Evolutionary conservation across 352 stramenopile species (phyloP).

Genomic region (Blastocystis sp.): DNA sequence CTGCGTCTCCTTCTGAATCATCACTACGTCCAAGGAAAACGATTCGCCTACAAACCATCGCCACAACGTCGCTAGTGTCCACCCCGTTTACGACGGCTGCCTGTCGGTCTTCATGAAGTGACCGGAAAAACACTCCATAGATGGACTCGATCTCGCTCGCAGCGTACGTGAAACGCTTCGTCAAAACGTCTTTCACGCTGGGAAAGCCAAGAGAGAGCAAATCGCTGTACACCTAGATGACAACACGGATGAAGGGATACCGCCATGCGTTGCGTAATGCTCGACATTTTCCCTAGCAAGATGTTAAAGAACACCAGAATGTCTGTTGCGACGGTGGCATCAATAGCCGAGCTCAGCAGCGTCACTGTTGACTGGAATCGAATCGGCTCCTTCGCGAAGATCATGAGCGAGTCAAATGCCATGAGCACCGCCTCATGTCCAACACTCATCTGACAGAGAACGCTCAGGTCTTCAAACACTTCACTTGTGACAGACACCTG

Average conservation of each 20-base stretch:
- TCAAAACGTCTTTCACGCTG: neutral
- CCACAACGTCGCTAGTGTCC: slow-evolving; percentile 37
- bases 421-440: slow-evolving; percentile 14
- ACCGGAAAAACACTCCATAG: neutral
- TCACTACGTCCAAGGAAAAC: neutral
- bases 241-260: neutral
- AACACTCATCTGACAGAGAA: neutral
- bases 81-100: neutral
- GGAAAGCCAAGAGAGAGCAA: slow-evolving; percentile 21
- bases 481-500: neutral
- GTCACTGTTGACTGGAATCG: slow-evolving; percentile 13
- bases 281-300: neutral
- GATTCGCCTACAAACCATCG: neutral
- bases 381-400: slow-evolving; percentile 31
- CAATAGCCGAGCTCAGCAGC: neutral
- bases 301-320: slow-evolving; percentile 48
- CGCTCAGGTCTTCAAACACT: neutral
- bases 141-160: neutral
- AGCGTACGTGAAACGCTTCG: neutral
- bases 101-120: neutral
- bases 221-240: slow-evolving; percentile 27
- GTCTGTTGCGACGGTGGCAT: neutral
- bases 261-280: slow-evolving; percentile 8
- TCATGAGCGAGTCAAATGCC: slow-evolving; percentile 19
- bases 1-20: slow-evolving; percentile 33